These are phyloP conservation scores for Pulveroboletus frians DNA, from an alignment of 768 basidiomycete species.

Conservation along the genomic window DNA sequence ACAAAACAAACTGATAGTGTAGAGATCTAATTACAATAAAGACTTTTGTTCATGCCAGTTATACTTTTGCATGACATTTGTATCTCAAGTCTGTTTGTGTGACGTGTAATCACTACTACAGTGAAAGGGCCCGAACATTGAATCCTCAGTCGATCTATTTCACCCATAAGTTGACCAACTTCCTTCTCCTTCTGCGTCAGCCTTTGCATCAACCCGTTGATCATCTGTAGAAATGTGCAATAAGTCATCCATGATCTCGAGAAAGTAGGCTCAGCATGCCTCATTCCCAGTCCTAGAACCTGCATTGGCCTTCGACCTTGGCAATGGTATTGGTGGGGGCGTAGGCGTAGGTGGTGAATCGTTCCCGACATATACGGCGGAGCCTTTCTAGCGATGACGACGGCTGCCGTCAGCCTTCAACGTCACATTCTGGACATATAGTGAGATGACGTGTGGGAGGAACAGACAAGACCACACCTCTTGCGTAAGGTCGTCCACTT, in stretches of 20 bases:
- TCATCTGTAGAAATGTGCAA: conserved; percentile 36
- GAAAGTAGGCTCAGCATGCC: conserved; percentile 32
- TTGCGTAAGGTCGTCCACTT: conserved; percentile 58
- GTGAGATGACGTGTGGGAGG: not conserved
- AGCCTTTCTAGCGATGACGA: conserved; percentile 14
- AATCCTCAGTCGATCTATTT: conserved; percentile 58
- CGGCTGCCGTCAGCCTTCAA: not conserved
- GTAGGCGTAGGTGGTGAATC: conserved; percentile 1
- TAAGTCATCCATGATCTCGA: not conserved
- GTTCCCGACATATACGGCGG: conserved; percentile 11
- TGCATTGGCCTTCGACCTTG: conserved; percentile 33
- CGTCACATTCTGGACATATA: conserved; percentile 4
- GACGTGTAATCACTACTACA: too few species aligned
- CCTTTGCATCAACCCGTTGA: conserved; percentile 73
- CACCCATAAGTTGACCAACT: conserved; percentile 65
- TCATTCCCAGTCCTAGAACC: conserved; percentile 51
- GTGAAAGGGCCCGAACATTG: conserved; percentile 52
- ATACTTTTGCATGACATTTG: too few species aligned
- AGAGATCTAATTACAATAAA: too few species aligned
- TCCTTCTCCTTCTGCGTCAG: conserved; percentile 84
- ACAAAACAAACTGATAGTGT: too few species aligned
- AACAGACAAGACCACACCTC: conserved; percentile 45
- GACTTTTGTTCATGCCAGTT: too few species aligned
- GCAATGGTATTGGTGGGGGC: conserved; percentile 15
- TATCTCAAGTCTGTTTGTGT: too few species aligned